Conservation (phyloP, 148 eudicot species). For the Salicornia ramosissima region DNA sequence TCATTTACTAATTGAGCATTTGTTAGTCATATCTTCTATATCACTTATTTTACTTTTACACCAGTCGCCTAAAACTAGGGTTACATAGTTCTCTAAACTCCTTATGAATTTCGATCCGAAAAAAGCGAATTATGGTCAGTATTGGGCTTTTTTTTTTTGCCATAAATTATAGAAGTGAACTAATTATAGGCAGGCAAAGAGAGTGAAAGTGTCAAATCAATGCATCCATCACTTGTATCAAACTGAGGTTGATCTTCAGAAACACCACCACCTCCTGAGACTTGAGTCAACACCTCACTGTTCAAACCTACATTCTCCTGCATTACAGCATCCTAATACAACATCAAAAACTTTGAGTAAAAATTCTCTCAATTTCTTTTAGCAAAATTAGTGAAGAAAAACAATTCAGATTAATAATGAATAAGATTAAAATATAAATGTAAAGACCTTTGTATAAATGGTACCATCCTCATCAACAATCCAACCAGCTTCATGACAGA, state of each 20-base stretch:
- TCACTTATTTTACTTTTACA: not conserved
- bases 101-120: too few relatives aligned
- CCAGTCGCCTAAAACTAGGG: not conserved
- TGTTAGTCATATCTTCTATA: not conserved
- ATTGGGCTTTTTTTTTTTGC: too few relatives aligned
- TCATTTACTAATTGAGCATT: not conserved
- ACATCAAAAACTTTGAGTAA: not conserved
- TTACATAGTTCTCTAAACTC: too few relatives aligned
- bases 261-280: conserved; percentile 3
- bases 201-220: conserved; percentile 25
- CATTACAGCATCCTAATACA: conserved; percentile 10
- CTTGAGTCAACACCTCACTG: not conserved
- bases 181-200: conserved; percentile 25
- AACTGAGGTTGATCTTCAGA: not conserved
- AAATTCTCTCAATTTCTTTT: not conserved
- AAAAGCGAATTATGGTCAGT: too few relatives aligned
- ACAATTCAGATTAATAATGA: not conserved
- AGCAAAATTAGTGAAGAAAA: not conserved
- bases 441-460: conserved; percentile 33
- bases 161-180: too few relatives aligned
- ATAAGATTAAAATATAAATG: not conserved
- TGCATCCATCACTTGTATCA: conserved; percentile 10
- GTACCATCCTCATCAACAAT: conserved; percentile 34
- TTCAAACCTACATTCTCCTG: not conserved
- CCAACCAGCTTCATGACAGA: conserved; percentile 47